phyloP scores from a whole-genome alignment of 2,329 filamentous ascomycete species.

The Furcasterigmium sp. region DNA sequence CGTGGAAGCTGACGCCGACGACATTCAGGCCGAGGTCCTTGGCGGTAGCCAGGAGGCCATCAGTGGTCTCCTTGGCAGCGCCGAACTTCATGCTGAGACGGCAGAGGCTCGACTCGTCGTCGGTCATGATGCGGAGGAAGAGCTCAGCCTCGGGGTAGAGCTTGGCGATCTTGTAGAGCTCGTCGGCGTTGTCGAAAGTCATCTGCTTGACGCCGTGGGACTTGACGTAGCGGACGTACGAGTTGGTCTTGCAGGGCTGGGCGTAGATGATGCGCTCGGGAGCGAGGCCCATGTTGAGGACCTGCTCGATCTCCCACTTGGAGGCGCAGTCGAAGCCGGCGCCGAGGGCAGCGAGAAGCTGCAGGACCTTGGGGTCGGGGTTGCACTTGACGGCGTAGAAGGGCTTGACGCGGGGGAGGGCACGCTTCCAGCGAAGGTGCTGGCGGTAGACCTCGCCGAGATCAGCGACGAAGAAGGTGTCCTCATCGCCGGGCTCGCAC shows the following conservation, averaged over 20 bases:
- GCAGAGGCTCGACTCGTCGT: constrained; percentile 91
- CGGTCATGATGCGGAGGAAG: constrained; percentile 89
- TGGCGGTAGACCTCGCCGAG: constrained; percentile 98
- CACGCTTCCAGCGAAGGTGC: constrained; percentile 96
- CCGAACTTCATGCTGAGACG: constrained; percentile 97
- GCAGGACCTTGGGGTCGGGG: constrained; percentile 83
- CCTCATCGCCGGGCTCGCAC: constrained; percentile 90
- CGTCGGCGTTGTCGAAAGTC: constrained; percentile 98
- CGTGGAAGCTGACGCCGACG: constrained; percentile 95
- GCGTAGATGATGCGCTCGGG: constrained; percentile 96
- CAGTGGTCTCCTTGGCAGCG: constrained; percentile 77
- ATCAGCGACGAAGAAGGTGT: constrained; percentile 97
- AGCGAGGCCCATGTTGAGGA: constrained; percentile 75
- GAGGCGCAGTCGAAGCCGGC: constrained; percentile 98
- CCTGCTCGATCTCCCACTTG: constrained; percentile 93
- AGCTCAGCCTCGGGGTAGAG: constrained; percentile 86
- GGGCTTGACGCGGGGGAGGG: constrained; percentile 85
- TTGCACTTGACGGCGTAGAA: constrained; percentile 99
- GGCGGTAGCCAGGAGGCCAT: constrained; percentile 72
- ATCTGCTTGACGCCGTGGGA: constrained; percentile 87
- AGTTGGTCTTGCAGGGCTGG: constrained; percentile 99
- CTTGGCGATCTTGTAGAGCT: constrained; percentile 96
- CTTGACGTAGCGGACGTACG: constrained; percentile 87
- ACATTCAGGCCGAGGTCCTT: constrained; percentile 82
- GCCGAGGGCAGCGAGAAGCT: constrained; percentile 80